phyloP scores from a whole-genome alignment of 192 early-diverging fungal species.

The Pecoramyces ruminantium region DNA sequence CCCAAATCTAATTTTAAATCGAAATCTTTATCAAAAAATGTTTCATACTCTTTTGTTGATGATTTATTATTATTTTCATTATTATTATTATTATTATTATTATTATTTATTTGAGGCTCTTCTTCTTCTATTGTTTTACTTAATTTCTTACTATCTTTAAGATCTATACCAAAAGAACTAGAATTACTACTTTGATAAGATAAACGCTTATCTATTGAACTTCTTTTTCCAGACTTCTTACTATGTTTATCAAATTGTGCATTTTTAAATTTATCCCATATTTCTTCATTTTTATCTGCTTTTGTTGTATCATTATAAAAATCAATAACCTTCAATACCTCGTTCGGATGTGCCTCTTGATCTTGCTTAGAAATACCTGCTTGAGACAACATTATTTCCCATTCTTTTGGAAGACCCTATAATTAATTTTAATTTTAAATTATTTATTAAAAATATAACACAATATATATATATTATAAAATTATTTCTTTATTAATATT shows the following conservation, averaged over 20 bases:
- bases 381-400: slow-evolving; percentile 76
- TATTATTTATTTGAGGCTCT: no score
- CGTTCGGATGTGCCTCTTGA: slow-evolving; percentile 80
- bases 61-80: no score
- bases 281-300: slow-evolving; percentile 12
- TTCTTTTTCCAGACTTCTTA: not conserved
- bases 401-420: slow-evolving; percentile 86
- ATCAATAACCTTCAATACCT: slow-evolving; percentile 64
- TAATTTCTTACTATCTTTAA: no score
- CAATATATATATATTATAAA: no score
- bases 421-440: no score
- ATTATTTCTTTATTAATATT: no score
- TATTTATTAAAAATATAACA: no score
- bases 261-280: slow-evolving; percentile 27
- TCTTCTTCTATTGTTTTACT: no score
- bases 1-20: not conserved
- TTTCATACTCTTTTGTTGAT: not conserved
- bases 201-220: no score
- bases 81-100: no score
- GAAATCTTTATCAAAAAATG: not conserved
- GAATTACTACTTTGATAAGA: no score
- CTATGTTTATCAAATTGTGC: not conserved
- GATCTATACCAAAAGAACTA: no score
- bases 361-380: slow-evolving; percentile 89
- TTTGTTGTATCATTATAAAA: slow-evolving; percentile 55